These are phyloP conservation scores for Populus hybrid DNA, from an alignment of 441 rosid species.

Conservation along the genomic window DNA sequence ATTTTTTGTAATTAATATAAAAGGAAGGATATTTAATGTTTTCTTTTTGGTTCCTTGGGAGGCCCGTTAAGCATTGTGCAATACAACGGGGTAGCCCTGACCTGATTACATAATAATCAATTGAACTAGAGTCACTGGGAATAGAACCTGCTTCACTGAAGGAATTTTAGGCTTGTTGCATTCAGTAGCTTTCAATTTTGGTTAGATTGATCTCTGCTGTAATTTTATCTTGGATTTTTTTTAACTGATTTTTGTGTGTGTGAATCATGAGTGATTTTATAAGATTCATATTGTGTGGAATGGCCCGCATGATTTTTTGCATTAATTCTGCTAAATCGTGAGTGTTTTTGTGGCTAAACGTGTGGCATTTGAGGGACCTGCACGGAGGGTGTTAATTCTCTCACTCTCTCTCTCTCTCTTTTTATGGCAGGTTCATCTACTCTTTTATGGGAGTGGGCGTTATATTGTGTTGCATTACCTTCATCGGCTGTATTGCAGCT, in stretches of 20 bases:
- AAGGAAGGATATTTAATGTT: background rate
- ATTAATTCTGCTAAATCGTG: background rate
- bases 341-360: background rate
- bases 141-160: too few species aligned
- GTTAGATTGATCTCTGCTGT: background rate
- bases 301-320: background rate
- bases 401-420: slow-evolving; percentile 6
- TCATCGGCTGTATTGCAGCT: slow-evolving; percentile 88
- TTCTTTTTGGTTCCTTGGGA: background rate
- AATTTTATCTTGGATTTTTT: background rate
- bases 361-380: background rate
- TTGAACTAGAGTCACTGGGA: too few species aligned
- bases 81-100: background rate
- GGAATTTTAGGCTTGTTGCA: background rate
- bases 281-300: background rate
- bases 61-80: background rate
- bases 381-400: slow-evolving; percentile 5
- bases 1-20: background rate
- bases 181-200: background rate
- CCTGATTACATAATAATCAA: too few species aligned
- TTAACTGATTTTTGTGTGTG: background rate
- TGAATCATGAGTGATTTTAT: background rate
- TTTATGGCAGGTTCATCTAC: slow-evolving; percentile 79
- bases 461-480: slow-evolving; percentile 52
- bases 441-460: slow-evolving; percentile 85